Evolutionary conservation across 2,329 filamentous ascomycete genomes (phyloP), one percentile per base, ranked within the genome.

Genomic region (Xylariaceae sp.): DNA sequence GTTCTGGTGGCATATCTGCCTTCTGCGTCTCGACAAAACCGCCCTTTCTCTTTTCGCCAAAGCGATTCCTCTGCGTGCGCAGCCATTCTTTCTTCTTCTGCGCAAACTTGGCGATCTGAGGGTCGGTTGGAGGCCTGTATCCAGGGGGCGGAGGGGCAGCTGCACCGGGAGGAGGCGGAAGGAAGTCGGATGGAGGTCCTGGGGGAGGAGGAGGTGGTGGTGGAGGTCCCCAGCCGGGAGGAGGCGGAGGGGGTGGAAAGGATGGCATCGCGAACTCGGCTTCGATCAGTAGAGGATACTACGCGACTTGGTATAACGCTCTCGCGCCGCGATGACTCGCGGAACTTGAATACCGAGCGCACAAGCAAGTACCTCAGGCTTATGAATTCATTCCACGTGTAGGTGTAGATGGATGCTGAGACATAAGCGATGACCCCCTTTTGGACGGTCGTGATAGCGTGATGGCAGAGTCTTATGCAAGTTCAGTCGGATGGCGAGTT

Each of bases 41-140:
- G 17, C 85, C 89, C 68, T 95, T 95, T 47, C 93, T 79, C 78
- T 96, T 97, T 76, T 98, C 94, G 38, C 89, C 89, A 51, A 97
- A 98, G 40, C 93, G 83, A 64, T 89, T 93, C 55, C 89, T 83
- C 70, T 95, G 93, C 52, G 78, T 81, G 48, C 90, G 85, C 57
- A 97, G 74, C 94, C 94, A 98, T 83, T 96, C 90, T 64, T 89
- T 95, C 78, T 97, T 98, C 78, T 97, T 98, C 67, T 96, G 88
- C 43, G 90, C 88, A 60, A 96, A 95, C 71, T 98, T 98, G 39
- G 89, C 89, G 58, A 88, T 77, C 52, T 90, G 87, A 34, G 89
- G 84, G 61, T 97, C 85, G 52, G 82, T 77, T 18, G 84, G 79
- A 33, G 89, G 89, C 49, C 82, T 82, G 64, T 89, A 94, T 31